Evolutionary conservation across 768 basidiomycete species (phyloP), one percentile per base, ranked within the genome.

Genomic region (Leccinum incarnatum): DNA sequence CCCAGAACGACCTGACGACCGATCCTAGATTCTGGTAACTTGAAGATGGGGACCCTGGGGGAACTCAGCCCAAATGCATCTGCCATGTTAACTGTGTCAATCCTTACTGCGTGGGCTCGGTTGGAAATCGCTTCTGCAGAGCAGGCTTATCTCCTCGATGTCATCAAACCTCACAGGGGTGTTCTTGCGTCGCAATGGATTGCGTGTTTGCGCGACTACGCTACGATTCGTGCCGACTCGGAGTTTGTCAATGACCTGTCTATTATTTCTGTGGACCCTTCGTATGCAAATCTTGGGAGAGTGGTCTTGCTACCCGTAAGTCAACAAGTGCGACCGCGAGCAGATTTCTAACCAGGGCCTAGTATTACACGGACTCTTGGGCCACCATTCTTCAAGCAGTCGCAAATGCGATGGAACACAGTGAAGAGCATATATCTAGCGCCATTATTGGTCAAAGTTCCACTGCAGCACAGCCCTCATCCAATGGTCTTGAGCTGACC

Each of bases 21-120:
- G 12, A 51, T 23, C 21, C 65, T 51, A 97, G 95, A 89, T 57
- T 84, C 89, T 5, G 90, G 89, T 2, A 91, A 88, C 79, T 72
- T 93, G 4, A 88, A 91, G 7, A 80, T 97, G 19, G 96, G 96
- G 2, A 92, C 93, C 60, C 84, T 91, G 0, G 85, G 85, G 17
- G 88, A 96, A 67, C 78, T 95, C 11, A 92, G 93, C 59, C 91
- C 95, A 4, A 98, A 98, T 66, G 96, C 95, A 3, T 91, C 94
- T 0, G 89, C 94, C 40, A 96, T 97, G 92, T 76, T 99, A 51
- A 84, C 93, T 54, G 90, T 98, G 25, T 94, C 95, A 1, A 91
- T 92, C 1, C 76, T 98, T 37, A 91, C 94, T 1, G 96, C 95
- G 1, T 99, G 96, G 96, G 95, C 95, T 7, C 89, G 96, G 69